Base-by-base conservation (phyloP, 2,329 filamentous ascomycete genomes). In the Epichloe sibirici region DNA sequence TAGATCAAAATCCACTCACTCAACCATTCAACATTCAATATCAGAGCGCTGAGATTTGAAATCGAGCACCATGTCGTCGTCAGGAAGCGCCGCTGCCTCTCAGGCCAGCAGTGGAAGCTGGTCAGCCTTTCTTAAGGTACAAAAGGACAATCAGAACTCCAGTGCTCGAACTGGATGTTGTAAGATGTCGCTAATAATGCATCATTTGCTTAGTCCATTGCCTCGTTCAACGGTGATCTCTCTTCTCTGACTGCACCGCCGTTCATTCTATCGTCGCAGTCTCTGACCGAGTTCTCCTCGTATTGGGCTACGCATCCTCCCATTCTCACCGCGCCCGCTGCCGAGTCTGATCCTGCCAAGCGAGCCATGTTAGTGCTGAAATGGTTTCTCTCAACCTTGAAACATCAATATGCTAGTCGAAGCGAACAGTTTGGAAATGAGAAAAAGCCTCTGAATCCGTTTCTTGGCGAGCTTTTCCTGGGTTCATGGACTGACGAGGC, bases 361-460 rank as follows among this genome's bases (percentile, higher is more conserved):
- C 83, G 91, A 56, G 85, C 88, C 21, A 71, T 95, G 59, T 75
- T 91, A 37, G 91, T 97, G n/a, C 74, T 96, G 61, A 94, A 91
- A 70, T 97, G 91, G 91, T 97, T 96, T 72, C 72, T 97, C 52
- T 90, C 83, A 63, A 95, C 90, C 3, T 76, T 97, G 50, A 95
- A 93, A 73, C 88, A 94, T 69, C 89, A 95, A 66, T 83, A 84
- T 62, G 79, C 80, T 53, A 81, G 75, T 63, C 77, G 79, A 54
- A 94, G 88, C 65, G 90, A 96, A 60, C 74, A 82, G 61, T 83
- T 77, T 57, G 90, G 89, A 48, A 93, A 89, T 64, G 91, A 96
- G 76, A 97, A 97, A 82, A 98, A 97, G 75, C 91, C 91, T 2
- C 73, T 98, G 55, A 97, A 98, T 65, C 93, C 93, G 0, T 97